These are phyloP conservation scores for Linum trigynum DNA, from an alignment of 345 rosid genomes.

Conservation along the genomic window DNA sequence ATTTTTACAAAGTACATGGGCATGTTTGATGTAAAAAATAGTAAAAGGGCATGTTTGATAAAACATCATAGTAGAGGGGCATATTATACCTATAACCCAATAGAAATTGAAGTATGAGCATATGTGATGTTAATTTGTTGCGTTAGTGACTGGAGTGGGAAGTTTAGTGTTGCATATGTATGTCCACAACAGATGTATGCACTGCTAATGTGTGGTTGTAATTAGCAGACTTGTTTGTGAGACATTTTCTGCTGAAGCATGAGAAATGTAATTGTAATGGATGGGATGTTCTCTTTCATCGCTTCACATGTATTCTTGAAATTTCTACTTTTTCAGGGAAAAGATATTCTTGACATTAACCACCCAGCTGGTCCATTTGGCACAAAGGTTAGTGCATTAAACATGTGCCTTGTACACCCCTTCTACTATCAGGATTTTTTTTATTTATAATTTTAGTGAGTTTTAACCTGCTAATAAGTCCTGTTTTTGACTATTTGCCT, in stretches of 20 bases:
- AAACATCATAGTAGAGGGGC: no score
- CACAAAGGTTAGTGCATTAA: slow-evolving; percentile 53
- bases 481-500: neutral
- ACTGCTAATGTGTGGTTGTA: no score
- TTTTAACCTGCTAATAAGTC: neutral
- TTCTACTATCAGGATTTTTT: neutral
- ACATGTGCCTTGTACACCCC: neutral
- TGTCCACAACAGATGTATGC: no score
- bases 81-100: no score
- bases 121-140: no score
- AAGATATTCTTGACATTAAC: slow-evolving; percentile 54
- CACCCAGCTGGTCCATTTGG: slow-evolving; percentile 82
- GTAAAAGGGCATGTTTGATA: no score
- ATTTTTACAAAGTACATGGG: no score
- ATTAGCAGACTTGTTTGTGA: no score
- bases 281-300: neutral
- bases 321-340: slow-evolving; percentile 41
- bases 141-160: neutral
- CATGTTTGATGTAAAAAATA: no score
- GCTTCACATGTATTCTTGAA: neutral
- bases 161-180: neutral
- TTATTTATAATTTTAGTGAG: neutral
- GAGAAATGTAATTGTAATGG: neutral
- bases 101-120: neutral
- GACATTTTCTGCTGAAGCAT: neutral